phyloP scores from a whole-genome alignment of 1,284 basidiomycete species.

The Caloboletus firmus region DNA sequence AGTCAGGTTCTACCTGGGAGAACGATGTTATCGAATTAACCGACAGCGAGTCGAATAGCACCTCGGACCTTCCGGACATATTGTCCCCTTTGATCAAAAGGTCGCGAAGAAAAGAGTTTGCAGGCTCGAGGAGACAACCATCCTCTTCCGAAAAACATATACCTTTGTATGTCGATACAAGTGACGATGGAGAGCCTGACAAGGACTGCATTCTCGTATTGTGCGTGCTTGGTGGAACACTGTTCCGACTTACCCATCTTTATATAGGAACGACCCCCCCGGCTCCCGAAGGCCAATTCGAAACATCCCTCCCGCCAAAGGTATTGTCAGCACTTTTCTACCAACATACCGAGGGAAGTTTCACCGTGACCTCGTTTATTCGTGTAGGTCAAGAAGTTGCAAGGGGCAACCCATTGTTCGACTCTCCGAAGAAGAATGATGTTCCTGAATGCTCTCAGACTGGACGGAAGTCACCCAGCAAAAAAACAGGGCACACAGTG shows the following conservation, averaged over 20 bases:
- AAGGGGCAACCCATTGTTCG: constrained; percentile 4
- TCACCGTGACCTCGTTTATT: constrained; percentile 1
- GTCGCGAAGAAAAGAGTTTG: not conserved
- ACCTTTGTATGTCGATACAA: constrained; percentile 33
- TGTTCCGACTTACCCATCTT: not conserved
- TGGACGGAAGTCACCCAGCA: constrained; percentile 28
- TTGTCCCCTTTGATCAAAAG: constrained; percentile 29
- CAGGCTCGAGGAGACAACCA: constrained; percentile 10
- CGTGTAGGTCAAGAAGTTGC: constrained; percentile 2
- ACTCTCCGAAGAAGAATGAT: constrained; percentile 12
- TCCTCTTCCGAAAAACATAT: constrained; percentile 10
- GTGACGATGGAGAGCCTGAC: constrained; percentile 37
- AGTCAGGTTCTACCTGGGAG: not conserved
- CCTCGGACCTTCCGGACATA: constrained; percentile 24
- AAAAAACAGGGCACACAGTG: constrained; percentile 37
- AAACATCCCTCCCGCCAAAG: constrained; percentile 16
- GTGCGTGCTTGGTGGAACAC: constrained; percentile 35
- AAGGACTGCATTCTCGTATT: constrained; percentile 47
- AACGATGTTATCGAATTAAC: constrained; percentile 34
- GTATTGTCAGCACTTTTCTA: constrained; percentile 6
- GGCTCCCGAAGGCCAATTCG: constrained; percentile 46
- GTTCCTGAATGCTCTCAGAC: constrained; percentile 8
- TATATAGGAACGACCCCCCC: constrained; percentile 44
- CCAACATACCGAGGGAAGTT: not conserved
- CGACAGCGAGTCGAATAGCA: constrained; percentile 30